Conservation (phyloP, 2,329 filamentous ascomycete species). For the Cercospora berteroae region DNA sequence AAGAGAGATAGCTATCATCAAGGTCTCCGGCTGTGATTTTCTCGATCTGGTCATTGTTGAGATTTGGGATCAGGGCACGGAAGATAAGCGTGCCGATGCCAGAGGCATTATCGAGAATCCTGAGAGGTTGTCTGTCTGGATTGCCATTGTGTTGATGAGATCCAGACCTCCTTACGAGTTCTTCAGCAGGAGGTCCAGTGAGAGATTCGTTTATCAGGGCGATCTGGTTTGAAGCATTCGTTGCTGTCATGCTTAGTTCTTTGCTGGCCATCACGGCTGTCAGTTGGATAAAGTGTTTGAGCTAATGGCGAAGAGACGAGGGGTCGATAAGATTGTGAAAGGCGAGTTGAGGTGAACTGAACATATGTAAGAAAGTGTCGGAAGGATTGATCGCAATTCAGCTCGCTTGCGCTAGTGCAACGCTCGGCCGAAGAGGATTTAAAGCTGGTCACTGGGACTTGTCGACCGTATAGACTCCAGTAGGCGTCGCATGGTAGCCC, state of each 20-base stretch:
- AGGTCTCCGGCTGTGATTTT: background rate
- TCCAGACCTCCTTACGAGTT: background rate
- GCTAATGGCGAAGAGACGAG: too few relatives aligned
- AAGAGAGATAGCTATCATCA: constrained; percentile 1
- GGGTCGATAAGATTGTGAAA: too few relatives aligned
- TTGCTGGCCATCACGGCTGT: background rate
- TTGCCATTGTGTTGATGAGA: background rate
- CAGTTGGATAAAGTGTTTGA: too few relatives aligned
- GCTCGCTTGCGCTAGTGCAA: background rate
- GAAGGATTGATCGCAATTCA: background rate
- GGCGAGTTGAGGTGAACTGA: background rate
- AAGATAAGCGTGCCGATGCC: constrained; percentile 1
- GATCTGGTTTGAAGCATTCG: constrained; percentile 4
- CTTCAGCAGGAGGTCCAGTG: constrained; percentile 1
- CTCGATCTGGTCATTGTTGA: background rate
- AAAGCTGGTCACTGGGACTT: background rate
- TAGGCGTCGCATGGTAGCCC: constrained; percentile 22
- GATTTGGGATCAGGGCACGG: background rate
- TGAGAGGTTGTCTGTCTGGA: background rate
- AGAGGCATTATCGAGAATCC: constrained; percentile 2
- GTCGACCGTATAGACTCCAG: constrained; percentile 19
- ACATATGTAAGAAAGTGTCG: background rate
- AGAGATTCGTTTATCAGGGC: constrained; percentile 3
- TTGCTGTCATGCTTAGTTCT: background rate
- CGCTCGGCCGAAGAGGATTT: background rate